Percentiles rank a stretch among this genome's conserved stretches.
phyloP scores from a whole-genome alignment of 306 rosid genomes.

The Dicorynia guianensis region DNA sequence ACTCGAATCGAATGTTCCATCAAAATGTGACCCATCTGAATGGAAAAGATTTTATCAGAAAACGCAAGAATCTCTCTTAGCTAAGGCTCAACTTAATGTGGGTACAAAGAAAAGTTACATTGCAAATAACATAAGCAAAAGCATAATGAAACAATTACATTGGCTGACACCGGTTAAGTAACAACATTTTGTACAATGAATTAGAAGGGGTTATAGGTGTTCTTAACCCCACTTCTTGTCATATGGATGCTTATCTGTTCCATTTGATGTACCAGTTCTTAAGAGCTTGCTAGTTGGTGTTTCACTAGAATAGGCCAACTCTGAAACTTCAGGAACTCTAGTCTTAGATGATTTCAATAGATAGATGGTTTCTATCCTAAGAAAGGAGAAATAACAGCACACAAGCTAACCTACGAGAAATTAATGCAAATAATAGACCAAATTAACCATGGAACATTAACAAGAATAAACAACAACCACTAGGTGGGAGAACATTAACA shows the following conservation, averaged over 20 bases:
- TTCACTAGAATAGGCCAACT: slow-evolving; percentile 26
- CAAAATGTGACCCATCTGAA: slow-evolving; percentile 76
- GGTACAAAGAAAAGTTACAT: slow-evolving; percentile 12
- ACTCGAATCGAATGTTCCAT: slow-evolving; percentile 91
- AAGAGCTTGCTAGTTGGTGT: slow-evolving; percentile 18
- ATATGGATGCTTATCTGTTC: slow-evolving; percentile 13
- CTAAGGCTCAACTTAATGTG: slow-evolving; percentile 11
- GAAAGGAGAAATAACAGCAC: slow-evolving; percentile 24
- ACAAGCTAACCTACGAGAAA: slow-evolving; percentile 9
- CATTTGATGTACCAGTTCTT: slow-evolving; percentile 31
- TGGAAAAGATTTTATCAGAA: slow-evolving; percentile 42
- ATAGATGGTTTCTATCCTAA: slow-evolving; percentile 3
- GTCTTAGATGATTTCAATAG: slow-evolving; percentile 6
- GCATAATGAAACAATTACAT: background rate
- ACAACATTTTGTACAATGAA: slow-evolving; percentile 16
- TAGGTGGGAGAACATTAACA: slow-evolving; percentile 11
- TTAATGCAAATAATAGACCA: slow-evolving; percentile 16
- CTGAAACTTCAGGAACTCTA: slow-evolving; percentile 13
- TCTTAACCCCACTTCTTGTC: background rate
- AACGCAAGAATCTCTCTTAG: slow-evolving; percentile 26
- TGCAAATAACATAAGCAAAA: slow-evolving; percentile 35
- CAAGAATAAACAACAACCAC: slow-evolving; percentile 24
- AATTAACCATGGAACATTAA: slow-evolving; percentile 24
- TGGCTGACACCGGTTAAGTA: slow-evolving; percentile 24
- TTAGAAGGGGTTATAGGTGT: slow-evolving; percentile 11